phyloP scores from a whole-genome alignment of 2,329 filamentous ascomycete species.

The Ophiostoma sp. region DNA sequence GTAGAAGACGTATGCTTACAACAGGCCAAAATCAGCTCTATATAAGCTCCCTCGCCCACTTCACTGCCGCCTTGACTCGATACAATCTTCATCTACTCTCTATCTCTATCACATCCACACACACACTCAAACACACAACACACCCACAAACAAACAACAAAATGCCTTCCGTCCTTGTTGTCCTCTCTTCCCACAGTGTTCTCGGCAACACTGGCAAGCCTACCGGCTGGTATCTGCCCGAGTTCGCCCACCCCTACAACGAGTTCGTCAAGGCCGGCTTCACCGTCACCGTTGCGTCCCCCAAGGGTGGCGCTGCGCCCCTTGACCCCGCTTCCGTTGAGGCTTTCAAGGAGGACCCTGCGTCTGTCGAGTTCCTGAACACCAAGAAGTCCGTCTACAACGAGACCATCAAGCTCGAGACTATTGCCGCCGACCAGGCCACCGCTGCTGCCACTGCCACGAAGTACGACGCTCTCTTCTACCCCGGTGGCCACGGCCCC shows the following conservation, averaged over 20 bases:
- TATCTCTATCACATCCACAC: background rate
- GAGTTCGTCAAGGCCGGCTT: conserved; percentile 47
- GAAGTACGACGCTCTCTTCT: conserved; percentile 28
- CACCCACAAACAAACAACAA: background rate
- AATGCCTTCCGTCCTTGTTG: conserved; percentile 58
- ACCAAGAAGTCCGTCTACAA: conserved; percentile 39
- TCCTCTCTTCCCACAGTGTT: conserved; percentile 59
- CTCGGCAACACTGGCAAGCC: conserved; percentile 46
- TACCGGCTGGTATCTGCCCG: conserved; percentile 67
- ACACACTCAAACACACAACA: background rate
- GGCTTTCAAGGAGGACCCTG: conserved; percentile 47
- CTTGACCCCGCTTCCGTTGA: conserved; percentile 56
- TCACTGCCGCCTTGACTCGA: background rate
- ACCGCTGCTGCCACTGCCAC: conserved; percentile 29
- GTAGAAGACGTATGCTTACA: no score
- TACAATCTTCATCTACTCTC: background rate
- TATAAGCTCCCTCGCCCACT: background rate
- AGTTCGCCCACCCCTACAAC: conserved; percentile 61
- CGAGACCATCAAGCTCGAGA: conserved; percentile 25
- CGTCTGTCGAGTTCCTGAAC: conserved; percentile 50
- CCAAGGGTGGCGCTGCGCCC: conserved; percentile 55
- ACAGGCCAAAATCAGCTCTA: background rate
- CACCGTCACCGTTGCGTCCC: conserved; percentile 55
- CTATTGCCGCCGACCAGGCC: conserved; percentile 47
- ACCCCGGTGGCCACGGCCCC: conserved; percentile 52